These are phyloP conservation scores for Rhodotorula sp. DNA, from an alignment of 1,284 basidiomycete species.

Conservation along the genomic window DNA sequence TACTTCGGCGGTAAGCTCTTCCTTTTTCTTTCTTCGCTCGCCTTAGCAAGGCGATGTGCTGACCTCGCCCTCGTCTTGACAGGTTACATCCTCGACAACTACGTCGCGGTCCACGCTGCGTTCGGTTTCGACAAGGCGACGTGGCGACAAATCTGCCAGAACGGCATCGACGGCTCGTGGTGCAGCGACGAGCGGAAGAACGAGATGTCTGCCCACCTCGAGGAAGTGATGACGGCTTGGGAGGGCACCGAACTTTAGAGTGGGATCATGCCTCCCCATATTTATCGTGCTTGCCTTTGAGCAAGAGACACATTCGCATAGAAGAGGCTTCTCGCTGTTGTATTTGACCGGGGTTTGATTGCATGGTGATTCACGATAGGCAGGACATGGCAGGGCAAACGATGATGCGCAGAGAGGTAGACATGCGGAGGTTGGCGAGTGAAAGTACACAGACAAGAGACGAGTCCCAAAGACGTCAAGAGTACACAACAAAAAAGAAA, in stretches of 20 bases:
- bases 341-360: not conserved
- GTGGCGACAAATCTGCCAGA: slow-evolving; percentile 37
- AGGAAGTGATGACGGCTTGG: slow-evolving; percentile 28
- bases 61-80: not conserved
- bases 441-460: not conserved
- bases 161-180: slow-evolving; percentile 42
- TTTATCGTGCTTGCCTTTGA: too few relatives aligned
- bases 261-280: too few relatives aligned
- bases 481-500: not conserved
- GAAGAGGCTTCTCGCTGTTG: not conserved
- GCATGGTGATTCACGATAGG: not conserved
- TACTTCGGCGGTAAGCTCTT: slow-evolving; percentile 39
- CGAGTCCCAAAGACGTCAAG: not conserved
- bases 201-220: slow-evolving; percentile 19
- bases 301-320: not conserved
- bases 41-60: not conserved
- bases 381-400: not conserved
- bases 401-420: not conserved
- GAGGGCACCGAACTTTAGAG: slow-evolving; percentile 28
- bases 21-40: not conserved
- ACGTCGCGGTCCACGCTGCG: slow-evolving; percentile 39
- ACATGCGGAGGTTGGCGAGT: not conserved
- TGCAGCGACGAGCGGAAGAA: slow-evolving; percentile 33
- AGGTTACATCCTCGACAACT: slow-evolving; percentile 42
- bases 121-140: slow-evolving; percentile 35